phyloP scores from a whole-genome alignment of 176 grass and related monocot species.

The Zea luxurians region DNA sequence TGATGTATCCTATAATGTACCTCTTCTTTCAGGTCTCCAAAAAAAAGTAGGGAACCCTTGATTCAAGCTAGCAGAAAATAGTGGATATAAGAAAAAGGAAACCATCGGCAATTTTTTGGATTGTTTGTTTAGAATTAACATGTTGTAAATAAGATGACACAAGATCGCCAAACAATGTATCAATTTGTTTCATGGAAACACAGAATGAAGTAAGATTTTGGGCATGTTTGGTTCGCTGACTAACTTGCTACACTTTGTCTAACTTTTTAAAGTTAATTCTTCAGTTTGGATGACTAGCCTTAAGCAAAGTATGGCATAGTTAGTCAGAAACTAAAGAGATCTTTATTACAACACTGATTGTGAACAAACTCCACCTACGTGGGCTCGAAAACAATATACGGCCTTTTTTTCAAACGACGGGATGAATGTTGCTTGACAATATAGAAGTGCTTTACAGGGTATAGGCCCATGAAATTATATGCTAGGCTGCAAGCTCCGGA shows the following conservation, averaged over 20 bases:
- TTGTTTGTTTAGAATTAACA: slow-evolving; percentile 24
- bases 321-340: too few species aligned
- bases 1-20: neutral
- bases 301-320: too few species aligned
- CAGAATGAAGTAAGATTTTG: neutral
- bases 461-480: slow-evolving; percentile 1
- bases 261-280: too few species aligned
- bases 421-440: neutral
- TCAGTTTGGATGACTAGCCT: too few species aligned
- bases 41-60: neutral
- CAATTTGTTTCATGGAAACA: neutral
- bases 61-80: neutral
- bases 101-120: neutral
- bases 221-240: too few species aligned
- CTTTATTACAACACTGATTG: too few species aligned
- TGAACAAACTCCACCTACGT: neutral
- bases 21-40: slow-evolving; percentile 29
- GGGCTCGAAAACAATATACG: neutral
- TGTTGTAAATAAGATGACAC: slow-evolving; percentile 7
- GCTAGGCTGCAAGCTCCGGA: neutral
- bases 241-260: too few species aligned
- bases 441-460: neutral
- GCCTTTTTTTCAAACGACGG: neutral
- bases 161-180: slow-evolving; percentile 9
- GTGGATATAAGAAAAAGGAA: neutral